Evolutionary conservation across 306 rosid genomes (phyloP), one percentile per base, ranked within the genome.

Genomic region (Rosa lucieae): DNA sequence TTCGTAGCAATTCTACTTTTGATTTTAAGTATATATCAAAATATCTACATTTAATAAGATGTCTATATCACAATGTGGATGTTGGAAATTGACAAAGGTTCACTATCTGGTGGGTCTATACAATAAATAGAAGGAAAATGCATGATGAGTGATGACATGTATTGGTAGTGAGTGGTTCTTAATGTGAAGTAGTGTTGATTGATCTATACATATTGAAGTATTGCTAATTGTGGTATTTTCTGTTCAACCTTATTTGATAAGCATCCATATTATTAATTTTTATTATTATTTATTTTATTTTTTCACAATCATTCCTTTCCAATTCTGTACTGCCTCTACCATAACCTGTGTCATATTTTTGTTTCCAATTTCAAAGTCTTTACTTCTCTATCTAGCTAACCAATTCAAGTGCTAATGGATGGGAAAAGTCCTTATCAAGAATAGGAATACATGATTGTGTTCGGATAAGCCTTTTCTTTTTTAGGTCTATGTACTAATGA

Each of bases 181-280:
- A 71, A 48, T 71, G 61, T 29, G 59, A 4, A 69, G 39, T 71
- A 14, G 23, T 71, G 59, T 48, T 18, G 61, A 48, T 72, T 72
- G 63, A 49, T 72, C 44, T 48, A 29, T n/a, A 29, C 63, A 49
- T 48, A 39, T n/a, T 17, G 55, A 51, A 51, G 55, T 51, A 53
- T 49, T 29, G 44, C 44, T 48, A 17, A 49, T 14, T 42, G 10
- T 49, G 59, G 35, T 29, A 14, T 15, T 10, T 26, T 0, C 17
- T 71, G 23, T 14, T 15, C 43, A 47, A 48, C 35, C 29, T 56
- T 26, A 55, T 56, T n/a, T 20, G 26, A 56, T n/a, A 8, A n/a
- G 13, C 26, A 55, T 55, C 63, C 23, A 1, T 29, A 29, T 29
- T 29, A 29, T 29, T 29, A 29, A 21, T 2, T 18, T 18, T 6